phyloP scores from a whole-genome alignment of 768 basidiomycete species.

The Lentinula lateritia region DNA sequence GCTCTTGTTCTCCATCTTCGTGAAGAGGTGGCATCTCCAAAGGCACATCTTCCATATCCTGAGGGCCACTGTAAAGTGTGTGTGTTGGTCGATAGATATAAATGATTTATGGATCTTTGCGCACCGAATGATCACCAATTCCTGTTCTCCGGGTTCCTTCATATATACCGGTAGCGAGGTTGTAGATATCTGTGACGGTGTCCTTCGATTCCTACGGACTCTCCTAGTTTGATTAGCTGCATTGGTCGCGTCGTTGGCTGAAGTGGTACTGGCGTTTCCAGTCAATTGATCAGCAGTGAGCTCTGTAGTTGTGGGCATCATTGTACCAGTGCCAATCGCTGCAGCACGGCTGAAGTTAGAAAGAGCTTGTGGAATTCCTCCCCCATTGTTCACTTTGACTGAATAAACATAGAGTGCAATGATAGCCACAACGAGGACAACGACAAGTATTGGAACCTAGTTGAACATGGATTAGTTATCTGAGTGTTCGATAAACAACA shows the following conservation, averaged over 20 bases:
- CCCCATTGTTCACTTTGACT: slow-evolving; percentile 9
- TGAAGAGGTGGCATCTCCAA: slow-evolving; percentile 32
- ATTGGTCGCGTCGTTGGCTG: slow-evolving; percentile 15
- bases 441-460: slow-evolving; percentile 22
- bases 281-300: slow-evolving; percentile 57
- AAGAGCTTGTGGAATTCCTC: slow-evolving; percentile 13
- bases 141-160: slow-evolving; percentile 80
- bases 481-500: background rate
- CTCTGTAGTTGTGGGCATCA: slow-evolving; percentile 21
- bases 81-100: background rate
- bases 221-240: slow-evolving; percentile 28
- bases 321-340: slow-evolving; percentile 8
- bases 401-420: slow-evolving; percentile 11
- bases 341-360: slow-evolving; percentile 5
- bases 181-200: slow-evolving; percentile 78
- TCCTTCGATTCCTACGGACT: slow-evolving; percentile 46
- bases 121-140: slow-evolving; percentile 63
- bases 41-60: slow-evolving; percentile 49
- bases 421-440: slow-evolving; percentile 20
- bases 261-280: slow-evolving; percentile 31
- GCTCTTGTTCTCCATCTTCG: slow-evolving; percentile 31
- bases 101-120: slow-evolving; percentile 4
- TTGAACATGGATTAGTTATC: background rate
- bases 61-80: slow-evolving; percentile 33
- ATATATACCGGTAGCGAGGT: slow-evolving; percentile 73